phyloP scores from a whole-genome alignment of 2,329 filamentous ascomycete genomes.

The Lecanoromycetidae sp. region DNA sequence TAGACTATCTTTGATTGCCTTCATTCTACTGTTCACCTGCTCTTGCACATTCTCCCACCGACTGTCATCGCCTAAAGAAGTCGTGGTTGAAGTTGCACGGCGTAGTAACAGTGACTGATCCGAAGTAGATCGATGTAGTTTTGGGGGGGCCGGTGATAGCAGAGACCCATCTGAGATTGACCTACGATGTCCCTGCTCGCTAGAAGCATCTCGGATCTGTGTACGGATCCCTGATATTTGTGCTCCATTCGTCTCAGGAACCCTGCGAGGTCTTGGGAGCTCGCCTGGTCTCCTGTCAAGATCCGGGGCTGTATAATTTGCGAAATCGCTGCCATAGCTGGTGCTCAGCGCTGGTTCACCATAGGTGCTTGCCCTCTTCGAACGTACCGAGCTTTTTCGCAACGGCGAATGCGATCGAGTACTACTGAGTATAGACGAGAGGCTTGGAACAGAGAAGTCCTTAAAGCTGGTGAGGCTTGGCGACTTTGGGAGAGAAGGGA shows the following conservation, averaged over 20 bases:
- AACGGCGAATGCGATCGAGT: conserved; percentile 8
- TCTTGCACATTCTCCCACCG: conserved; percentile 69
- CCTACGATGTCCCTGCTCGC: background rate
- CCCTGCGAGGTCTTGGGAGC: background rate
- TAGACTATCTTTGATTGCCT: conserved; percentile 79
- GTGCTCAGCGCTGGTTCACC: background rate
- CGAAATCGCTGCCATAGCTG: background rate
- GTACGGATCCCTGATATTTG: background rate
- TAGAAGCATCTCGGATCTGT: no score
- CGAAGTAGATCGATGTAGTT: conserved; percentile 52
- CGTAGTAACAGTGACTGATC: conserved; percentile 66
- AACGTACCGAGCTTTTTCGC: background rate
- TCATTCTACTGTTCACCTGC: conserved; percentile 78
- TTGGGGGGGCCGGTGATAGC: conserved; percentile 8
- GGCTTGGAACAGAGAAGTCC: conserved; percentile 14
- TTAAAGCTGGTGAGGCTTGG: conserved; percentile 13
- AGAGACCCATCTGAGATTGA: background rate
- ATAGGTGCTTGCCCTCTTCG: conserved; percentile 13
- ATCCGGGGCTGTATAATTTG: background rate
- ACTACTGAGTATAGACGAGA: conserved; percentile 8
- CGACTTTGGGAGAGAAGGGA: conserved; percentile 15
- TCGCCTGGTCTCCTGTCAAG: background rate
- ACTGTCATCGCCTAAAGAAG: conserved; percentile 72
- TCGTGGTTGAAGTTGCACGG: conserved; percentile 62
- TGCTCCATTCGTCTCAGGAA: background rate